Base-by-base conservation (phyloP, 768 basidiomycete species). In the Amanita rimosa region DNA sequence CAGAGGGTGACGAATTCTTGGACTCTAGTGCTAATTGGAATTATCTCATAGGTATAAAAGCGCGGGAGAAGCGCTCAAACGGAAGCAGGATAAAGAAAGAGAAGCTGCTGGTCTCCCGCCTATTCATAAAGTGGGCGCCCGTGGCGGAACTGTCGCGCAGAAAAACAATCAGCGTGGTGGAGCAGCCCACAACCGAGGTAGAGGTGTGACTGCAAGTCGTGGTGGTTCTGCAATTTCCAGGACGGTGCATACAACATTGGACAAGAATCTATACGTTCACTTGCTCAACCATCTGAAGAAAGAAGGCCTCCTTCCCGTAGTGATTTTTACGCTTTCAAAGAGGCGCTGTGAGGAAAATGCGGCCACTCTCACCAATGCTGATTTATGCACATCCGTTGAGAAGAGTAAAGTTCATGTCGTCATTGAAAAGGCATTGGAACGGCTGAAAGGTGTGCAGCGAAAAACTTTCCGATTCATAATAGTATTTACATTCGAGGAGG, bases 1-100 rank as follows among this genome's bases (percentile, higher is more conserved):
- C 57, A 19, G 17, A 27, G 39, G 9, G 26, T 34, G 48, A 48
- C 9, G 13, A 3, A 22, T 29, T 41, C 16, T 46, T 29, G 47
- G 36, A 38, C 38, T 14, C 26, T 3, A 16, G 14, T 24, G 9
- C 44, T 53, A 44, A 45, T 14, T 24, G 22, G 22, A n/a, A n/a
- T n/a, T n/a, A n/a, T 26, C 3, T 27, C 16, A 37, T 53, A 94
- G 94, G 10, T 94, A 93, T 68, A 89, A 91, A 60, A 83, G 85
- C 33, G 96, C 96, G 0, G 79, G 80, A 13, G 92, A 97, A 55
- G 83, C 94, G 2, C 68, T 95, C 16, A 77, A 81, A 44, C 76
- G 94, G 33, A 99, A 98, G 66, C 96, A 99, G 64, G 96, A 98
- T 62, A 98, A 97, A 63, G 95, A 98, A 63, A 78, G 96, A 44